Base-by-base conservation (phyloP, 2,329 filamentous ascomycete genomes). In the Mycocentrospora acerina region DNA sequence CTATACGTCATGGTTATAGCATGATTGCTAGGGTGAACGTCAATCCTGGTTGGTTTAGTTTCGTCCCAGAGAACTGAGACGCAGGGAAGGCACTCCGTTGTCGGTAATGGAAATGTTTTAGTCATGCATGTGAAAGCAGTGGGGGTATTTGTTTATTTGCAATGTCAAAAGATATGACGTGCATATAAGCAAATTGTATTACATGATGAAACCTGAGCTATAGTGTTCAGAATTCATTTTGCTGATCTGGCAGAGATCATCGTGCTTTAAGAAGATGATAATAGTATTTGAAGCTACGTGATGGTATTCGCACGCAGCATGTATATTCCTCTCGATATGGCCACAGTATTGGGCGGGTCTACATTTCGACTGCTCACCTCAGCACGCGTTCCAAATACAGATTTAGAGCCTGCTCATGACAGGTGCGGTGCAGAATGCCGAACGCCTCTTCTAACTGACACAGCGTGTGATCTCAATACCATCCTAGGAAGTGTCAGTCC, bases 381-480 rank as follows among this genome's bases (percentile, higher is more conserved):
- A 22, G 9, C 9, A 32, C 26, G 38, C 32, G 6, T 24, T 24
- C 22, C 33, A n/a, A n/a, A n/a, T n/a, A n/a, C n/a, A n/a, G n/a
- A n/a, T n/a, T n/a, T n/a, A n/a, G n/a, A n/a, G n/a, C n/a, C n/a
- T n/a, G n/a, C n/a, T n/a, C n/a, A n/a, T n/a, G n/a, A n/a, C n/a
- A 14, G 11, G 8, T 29, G 11, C 28, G 19, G 28, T 13, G 17
- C 12, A 7, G n/a, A 15, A 6, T 10, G 5, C 4, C 15, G 10
- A 19, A 15, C 35, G 48, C 19, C 39, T 42, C 22, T 48, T 37
- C 38, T 53, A 57, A 9, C 53, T 56, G 17, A 58, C 54, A 56
- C 82, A 86, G 49, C 70, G 71, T 3, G 82, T 83, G 33, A 85
- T 78, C 55, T 86, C 83, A n/a, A 86, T 68, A 4, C 77, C 83